Evolutionary conservation across 345 rosid genomes (phyloP).

Genomic region (Cardamine resedifolia): DNA sequence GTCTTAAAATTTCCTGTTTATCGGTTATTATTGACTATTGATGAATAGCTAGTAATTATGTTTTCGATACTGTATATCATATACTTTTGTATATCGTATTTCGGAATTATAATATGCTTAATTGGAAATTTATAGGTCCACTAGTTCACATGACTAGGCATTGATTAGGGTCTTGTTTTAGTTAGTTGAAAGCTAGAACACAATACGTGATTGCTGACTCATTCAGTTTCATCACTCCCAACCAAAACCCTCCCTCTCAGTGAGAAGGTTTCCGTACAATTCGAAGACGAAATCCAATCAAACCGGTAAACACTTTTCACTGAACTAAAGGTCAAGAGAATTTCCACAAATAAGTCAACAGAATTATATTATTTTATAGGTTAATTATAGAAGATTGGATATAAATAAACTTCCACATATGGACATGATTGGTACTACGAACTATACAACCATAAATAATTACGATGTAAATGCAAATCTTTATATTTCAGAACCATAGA

Average conservation of each 20-base stretch:
- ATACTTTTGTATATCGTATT: neutral
- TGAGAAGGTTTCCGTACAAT: neutral
- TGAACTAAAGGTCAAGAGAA: conserved; percentile 3
- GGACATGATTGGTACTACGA: conserved; percentile 3
- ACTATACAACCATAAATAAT: neutral
- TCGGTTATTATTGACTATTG: neutral
- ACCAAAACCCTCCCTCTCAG: neutral
- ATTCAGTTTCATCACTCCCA: neutral
- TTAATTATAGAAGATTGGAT: neutral
- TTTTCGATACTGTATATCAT: neutral
- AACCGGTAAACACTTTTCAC: neutral
- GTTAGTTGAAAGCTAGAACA: conserved; percentile 24
- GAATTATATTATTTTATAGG: too few species aligned
- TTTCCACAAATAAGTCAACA: conserved; percentile 4
- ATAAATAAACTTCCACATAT: neutral
- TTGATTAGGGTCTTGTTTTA: neutral
- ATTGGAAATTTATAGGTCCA: neutral
- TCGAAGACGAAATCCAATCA: neutral
- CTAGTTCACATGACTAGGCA: conserved; percentile 24
- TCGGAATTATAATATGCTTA: neutral
- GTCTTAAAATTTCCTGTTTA: neutral
- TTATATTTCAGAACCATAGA: conserved; percentile 17
- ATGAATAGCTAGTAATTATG: neutral
- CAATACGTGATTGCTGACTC: conserved; percentile 17
- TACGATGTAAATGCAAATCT: conserved; percentile 14